A percentile compares a stretch with the other conserved stretches of the same genome.
Conservation (phyloP, 2,329 filamentous ascomycete species). For the Didymella arachidicola region DNA sequence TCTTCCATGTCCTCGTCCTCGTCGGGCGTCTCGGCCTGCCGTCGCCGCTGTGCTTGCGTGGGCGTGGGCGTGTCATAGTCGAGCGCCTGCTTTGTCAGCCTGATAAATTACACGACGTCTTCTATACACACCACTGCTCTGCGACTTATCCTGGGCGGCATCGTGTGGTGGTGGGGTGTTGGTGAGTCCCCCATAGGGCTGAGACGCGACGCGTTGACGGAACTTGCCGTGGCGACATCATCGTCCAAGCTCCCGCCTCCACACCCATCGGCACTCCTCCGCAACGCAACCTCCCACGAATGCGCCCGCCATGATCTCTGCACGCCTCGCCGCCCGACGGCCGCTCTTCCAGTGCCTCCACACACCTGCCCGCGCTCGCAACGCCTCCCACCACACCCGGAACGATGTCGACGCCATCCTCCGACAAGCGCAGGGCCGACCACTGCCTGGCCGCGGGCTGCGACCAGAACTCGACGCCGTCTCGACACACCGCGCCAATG, state of each 20-base stretch:
- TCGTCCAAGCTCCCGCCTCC: constrained; percentile 1
- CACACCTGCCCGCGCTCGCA: constrained; percentile 25
- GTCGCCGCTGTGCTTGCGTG: constrained; percentile 30
- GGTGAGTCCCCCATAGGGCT: constrained; percentile 21
- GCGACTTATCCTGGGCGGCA: constrained; percentile 20
- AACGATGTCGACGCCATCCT: constrained; percentile 27
- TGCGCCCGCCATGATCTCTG: constrained; percentile 39
- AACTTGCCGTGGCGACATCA: constrained; percentile 33
- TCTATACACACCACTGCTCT: constrained; percentile 2
- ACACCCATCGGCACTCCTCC: not conserved
- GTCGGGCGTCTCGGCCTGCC: constrained; percentile 27
- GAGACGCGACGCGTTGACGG: constrained; percentile 24
- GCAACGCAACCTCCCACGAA: constrained; percentile 10
- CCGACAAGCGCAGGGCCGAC: constrained; percentile 18
- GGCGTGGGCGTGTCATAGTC: constrained; percentile 29
- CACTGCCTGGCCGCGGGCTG: constrained; percentile 18
- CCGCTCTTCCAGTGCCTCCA: constrained; percentile 43
- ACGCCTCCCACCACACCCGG: constrained; percentile 28
- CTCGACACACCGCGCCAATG: constrained; percentile 46
- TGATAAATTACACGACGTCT: not conserved
- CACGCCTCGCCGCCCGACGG: constrained; percentile 42
- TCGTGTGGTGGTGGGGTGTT: constrained; percentile 9
- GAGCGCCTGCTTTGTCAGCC: constrained; percentile 1
- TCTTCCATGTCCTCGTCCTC: constrained; percentile 28
- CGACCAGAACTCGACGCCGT: constrained; percentile 38